Evolutionary conservation across 108 stramenopile genomes (phyloP).

Genomic region (Aurantiochytrium sp.): DNA sequence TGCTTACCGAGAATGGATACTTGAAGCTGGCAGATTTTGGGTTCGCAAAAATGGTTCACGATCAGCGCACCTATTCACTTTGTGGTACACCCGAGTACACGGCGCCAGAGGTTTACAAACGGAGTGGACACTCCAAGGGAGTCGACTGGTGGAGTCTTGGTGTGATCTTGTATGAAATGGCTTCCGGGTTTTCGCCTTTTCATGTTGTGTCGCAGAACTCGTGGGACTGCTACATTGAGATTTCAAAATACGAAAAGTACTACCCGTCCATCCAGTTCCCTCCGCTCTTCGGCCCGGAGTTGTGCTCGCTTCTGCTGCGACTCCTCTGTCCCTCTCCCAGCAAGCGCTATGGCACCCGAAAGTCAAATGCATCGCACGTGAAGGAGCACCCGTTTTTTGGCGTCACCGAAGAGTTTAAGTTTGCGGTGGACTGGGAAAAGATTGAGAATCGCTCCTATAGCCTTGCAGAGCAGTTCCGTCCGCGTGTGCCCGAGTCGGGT

Average conservation of each 20-base stretch:
- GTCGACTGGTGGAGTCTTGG: constrained; percentile 91
- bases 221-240: constrained; percentile 17
- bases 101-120: constrained; percentile 68
- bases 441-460: neutral
- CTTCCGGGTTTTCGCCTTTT: constrained; percentile 89
- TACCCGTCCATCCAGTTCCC: constrained; percentile 9
- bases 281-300: neutral
- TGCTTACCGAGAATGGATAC: constrained; percentile 27
- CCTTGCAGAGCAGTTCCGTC: neutral
- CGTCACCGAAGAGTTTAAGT: neutral
- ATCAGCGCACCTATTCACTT: constrained; percentile 39
- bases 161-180: constrained; percentile 80
- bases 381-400: constrained; percentile 3
- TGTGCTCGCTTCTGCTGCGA: neutral
- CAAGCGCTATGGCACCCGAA: neutral
- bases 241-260: neutral
- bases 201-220: constrained; percentile 30
- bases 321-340: neutral
- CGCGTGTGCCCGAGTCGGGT: neutral
- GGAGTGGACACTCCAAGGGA: constrained; percentile 87
- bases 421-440: neutral
- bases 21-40: constrained; percentile 39
- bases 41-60: constrained; percentile 29
- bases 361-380: constrained; percentile 3
- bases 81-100: constrained; percentile 50